Percentiles rank a stretch among this genome's conserved stretches.
Evolutionary conservation across 306 rosid species (phyloP).

Genomic region (Corylus avellana): DNA sequence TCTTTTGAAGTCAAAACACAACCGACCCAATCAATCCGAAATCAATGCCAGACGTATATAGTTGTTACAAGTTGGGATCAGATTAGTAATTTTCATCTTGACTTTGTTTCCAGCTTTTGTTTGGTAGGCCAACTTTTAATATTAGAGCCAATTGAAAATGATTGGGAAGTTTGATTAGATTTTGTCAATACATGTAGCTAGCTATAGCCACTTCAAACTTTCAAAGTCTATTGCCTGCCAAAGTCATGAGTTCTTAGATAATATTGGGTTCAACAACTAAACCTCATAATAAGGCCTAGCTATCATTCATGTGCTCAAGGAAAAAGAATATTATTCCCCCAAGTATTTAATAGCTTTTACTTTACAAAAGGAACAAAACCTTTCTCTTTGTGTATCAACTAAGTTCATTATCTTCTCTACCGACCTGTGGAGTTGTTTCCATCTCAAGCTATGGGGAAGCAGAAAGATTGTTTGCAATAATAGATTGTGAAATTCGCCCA

Average conservation of each 20-base stretch:
- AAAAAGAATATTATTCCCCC: no score
- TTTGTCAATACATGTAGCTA: constrained; percentile 45
- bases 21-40: constrained; percentile 35
- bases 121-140: constrained; percentile 31
- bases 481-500: no score
- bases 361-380: no score
- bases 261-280: no score
- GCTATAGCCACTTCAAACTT: constrained; percentile 26
- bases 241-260: constrained; percentile 33
- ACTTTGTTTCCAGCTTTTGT: constrained; percentile 39
- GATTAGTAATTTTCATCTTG: constrained; percentile 43
- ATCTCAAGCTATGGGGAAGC: no score
- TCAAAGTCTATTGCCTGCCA: constrained; percentile 31
- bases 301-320: no score
- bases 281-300: no score
- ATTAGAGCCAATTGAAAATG: constrained; percentile 23
- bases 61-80: constrained; percentile 42
- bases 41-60: constrained; percentile 34
- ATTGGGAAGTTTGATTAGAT: constrained; percentile 38
- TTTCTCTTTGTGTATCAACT: no score
- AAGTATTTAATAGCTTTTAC: no score
- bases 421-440: no score
- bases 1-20: constrained; percentile 36
- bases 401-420: no score
- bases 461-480: no score